Evolutionary conservation across 1,284 basidiomycete genomes (phyloP).

Genomic region (Lentinula novae-zelandiae): DNA sequence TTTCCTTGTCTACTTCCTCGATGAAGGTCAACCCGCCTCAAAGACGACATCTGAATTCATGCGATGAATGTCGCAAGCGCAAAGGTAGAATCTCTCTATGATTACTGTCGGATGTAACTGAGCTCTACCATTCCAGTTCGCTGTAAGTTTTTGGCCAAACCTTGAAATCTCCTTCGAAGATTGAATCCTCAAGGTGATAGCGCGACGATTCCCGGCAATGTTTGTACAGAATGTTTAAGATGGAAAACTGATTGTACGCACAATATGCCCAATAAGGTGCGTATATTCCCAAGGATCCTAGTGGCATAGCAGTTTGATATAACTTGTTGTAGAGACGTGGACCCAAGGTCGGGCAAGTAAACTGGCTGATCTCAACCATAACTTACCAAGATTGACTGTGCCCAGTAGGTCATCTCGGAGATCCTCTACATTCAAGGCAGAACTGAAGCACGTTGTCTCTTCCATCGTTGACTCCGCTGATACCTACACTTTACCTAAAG

Average conservation of each 20-base stretch:
- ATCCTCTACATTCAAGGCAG: neutral
- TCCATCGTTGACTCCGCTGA: constrained; percentile 6
- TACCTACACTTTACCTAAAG: constrained; percentile 16
- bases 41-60: constrained; percentile 3
- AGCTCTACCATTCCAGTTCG: neutral
- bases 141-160: constrained; percentile 2
- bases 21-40: neutral
- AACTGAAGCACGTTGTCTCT: constrained; percentile 6
- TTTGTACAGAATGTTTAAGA: constrained; percentile 9
- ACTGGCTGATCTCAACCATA: neutral
- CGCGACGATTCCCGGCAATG: constrained; percentile 7
- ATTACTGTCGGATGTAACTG: neutral
- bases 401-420: neutral
- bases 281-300: neutral
- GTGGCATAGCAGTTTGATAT: too few species aligned
- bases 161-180: neutral
- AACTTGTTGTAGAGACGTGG: constrained; percentile 10
- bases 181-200: constrained; percentile 6
- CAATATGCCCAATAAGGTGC: constrained; percentile 9
- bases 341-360: constrained; percentile 9
- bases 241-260: constrained; percentile 11
- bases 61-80: constrained; percentile 9
- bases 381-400: neutral
- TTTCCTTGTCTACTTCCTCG: neutral
- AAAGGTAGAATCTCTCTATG: constrained; percentile 1